A percentile compares a stretch with the other conserved stretches of the same genome.
Evolutionary conservation across 805 yeast genomes (phyloP).

Genomic region (Suhomyces faveliae): DNA sequence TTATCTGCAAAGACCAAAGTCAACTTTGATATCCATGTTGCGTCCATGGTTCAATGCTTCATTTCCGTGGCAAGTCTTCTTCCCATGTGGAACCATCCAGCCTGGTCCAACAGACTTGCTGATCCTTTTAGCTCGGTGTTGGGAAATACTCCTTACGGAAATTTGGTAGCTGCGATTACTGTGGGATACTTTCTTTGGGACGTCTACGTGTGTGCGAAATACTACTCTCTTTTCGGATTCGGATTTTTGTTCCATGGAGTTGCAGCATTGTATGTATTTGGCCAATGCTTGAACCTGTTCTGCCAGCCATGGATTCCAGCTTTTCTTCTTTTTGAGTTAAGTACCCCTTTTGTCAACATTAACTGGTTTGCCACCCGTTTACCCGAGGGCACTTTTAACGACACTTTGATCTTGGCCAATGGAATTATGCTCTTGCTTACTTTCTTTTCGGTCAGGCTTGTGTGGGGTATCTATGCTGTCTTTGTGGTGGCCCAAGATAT

Average conservation of each 20-base stretch:
- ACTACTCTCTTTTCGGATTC: slow-evolving; percentile 69
- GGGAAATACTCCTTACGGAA: slow-evolving; percentile 75
- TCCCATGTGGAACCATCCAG: slow-evolving; percentile 64
- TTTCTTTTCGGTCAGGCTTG: slow-evolving; percentile 75
- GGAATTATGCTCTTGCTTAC: slow-evolving; percentile 67
- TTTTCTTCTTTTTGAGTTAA: slow-evolving; percentile 80
- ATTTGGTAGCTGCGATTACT: slow-evolving; percentile 69
- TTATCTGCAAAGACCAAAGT: slow-evolving; percentile 47
- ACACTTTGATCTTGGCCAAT: slow-evolving; percentile 55
- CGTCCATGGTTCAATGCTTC: slow-evolving; percentile 80
- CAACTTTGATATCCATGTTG: slow-evolving; percentile 89
- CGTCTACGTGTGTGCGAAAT: slow-evolving; percentile 59
- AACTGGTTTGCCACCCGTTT: slow-evolving; percentile 87
- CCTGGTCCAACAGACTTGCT: slow-evolving; percentile 33
- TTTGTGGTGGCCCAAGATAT: slow-evolving; percentile 48
- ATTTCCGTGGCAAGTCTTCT: slow-evolving; percentile 56
- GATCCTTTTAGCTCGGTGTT: slow-evolving; percentile 48
- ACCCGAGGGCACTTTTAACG: slow-evolving; percentile 64
- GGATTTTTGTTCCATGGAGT: slow-evolving; percentile 82
- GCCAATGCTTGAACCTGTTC: slow-evolving; percentile 63
- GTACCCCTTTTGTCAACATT: slow-evolving; percentile 92
- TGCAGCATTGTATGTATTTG: slow-evolving; percentile 76
- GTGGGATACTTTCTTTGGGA: slow-evolving; percentile 95
- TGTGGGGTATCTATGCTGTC: slow-evolving; percentile 86
- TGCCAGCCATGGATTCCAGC: slow-evolving; percentile 79